phyloP scores from a whole-genome alignment of 352 stramenopile species.

The Albugo laibachii region DNA sequence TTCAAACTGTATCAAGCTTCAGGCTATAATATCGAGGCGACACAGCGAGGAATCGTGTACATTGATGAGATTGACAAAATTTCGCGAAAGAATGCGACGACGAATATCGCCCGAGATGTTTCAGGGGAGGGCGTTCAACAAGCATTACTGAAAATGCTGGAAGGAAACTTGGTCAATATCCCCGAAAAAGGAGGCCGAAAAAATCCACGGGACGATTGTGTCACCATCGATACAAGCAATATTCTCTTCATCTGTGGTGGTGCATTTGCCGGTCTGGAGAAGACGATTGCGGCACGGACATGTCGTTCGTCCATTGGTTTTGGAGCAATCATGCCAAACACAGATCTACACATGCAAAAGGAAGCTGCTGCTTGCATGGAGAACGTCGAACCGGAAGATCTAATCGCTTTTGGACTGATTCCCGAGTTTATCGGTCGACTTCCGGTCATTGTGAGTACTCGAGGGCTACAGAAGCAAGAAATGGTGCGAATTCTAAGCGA shows the following conservation, averaged over 20 bases:
- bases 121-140: conserved; percentile 97
- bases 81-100: conserved; percentile 71
- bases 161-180: conserved; percentile 94
- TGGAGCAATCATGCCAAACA: conserved; percentile 84
- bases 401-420: conserved; percentile 95
- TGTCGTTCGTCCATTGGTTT: conserved; percentile 93
- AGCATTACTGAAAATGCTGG: conserved; percentile 97
- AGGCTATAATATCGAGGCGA: conserved; percentile 90
- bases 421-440: conserved; percentile 97
- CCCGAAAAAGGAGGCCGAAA: conserved; percentile 93
- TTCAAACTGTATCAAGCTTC: conserved; percentile 95
- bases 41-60: conserved; percentile 94
- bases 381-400: conserved; percentile 88
- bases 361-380: conserved; percentile 84
- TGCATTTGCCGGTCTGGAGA: conserved; percentile 91
- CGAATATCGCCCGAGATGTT: conserved; percentile 93
- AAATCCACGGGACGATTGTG: conserved; percentile 91
- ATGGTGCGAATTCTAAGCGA: conserved; percentile 92
- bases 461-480: conserved; percentile 78
- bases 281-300: conserved; percentile 87
- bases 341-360: conserved; percentile 41
- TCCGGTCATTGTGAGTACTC: conserved; percentile 90
- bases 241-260: conserved; percentile 98
- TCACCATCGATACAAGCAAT: conserved; percentile 97
- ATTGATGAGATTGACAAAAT: conserved; percentile 99